Base-by-base conservation (phyloP, 495 filamentous ascomycete species). In the Cetradonia linearis region DNA sequence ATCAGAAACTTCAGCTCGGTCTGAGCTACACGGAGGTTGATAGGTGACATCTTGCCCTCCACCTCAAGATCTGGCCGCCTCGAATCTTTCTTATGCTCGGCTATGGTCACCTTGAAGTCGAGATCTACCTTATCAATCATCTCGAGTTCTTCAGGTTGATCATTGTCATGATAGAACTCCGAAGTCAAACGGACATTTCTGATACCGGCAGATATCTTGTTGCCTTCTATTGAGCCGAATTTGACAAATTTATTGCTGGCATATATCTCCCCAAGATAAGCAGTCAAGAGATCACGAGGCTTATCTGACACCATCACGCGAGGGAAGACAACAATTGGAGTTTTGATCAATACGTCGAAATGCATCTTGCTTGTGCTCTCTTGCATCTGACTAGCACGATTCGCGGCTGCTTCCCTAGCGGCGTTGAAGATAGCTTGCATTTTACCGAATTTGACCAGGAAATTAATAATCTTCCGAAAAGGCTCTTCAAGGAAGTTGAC, bases 361-460 rank as follows among this genome's bases (percentile, higher is more conserved):
- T 93, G 88, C 75, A 96, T 88, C 59, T 88, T 88, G 65, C 84
- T 87, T 5, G 87, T 87, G 69, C 83, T 89, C 65, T 96, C 85
- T 67, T 96, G 92, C 13, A 98, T 78, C 70, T 96, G 89, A 54
- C 81, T 94, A 8, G 93, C 93, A 70, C 95, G 91, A 61, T 87
- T 91, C 28, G 91, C 88, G n/a, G 93, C 93, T 55, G 93, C 93
- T 71, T 91, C 89, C 28, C 94, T 83, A 25, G 93, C 93, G 23
- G 93, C 92, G 70, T 98, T 97, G 78, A 95, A 97, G 52, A 98
- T 91, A 27, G 93, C 91, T 72, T 97, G 93, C 93, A 98, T 98
- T 73, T 95, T 95, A 60, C 93, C 93, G 67, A 98, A 98, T 65
- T 98, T 98, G 66, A 98, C 88, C 33, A 91, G 77, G 72, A 97